These are phyloP conservation scores for Xylaria sp. DNA, from an alignment of 2,329 filamentous ascomycete genomes.

Conservation along the genomic window DNA sequence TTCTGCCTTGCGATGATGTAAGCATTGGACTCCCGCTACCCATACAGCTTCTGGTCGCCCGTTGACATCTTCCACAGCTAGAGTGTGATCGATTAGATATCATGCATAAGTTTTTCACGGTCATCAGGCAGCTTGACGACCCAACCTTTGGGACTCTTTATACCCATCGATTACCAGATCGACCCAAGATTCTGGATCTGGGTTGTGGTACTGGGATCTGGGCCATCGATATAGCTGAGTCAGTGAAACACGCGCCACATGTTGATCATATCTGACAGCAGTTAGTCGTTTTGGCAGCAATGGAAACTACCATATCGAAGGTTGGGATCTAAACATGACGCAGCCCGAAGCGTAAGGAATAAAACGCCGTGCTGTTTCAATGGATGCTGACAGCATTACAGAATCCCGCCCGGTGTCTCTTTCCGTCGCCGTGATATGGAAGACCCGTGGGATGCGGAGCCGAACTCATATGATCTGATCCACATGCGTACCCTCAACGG, in stretches of 20 bases:
- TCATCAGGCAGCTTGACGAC: slow-evolving; percentile 48
- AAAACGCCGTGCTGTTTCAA: background rate
- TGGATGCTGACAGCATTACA: slow-evolving; percentile 33
- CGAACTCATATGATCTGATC: slow-evolving; percentile 69
- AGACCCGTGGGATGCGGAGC: slow-evolving; percentile 56
- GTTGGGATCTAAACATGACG: slow-evolving; percentile 36
- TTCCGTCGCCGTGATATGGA: slow-evolving; percentile 75
- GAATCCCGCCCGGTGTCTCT: slow-evolving; percentile 63
- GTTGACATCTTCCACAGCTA: slow-evolving; percentile 38
- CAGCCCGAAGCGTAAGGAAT: slow-evolving; percentile 34
- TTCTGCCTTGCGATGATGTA: slow-evolving; percentile 74
- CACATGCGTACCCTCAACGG: slow-evolving; percentile 76
- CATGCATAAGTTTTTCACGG: slow-evolving; percentile 70
- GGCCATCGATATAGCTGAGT: slow-evolving; percentile 81
- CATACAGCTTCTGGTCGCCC: background rate
- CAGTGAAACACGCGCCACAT: slow-evolving; percentile 32
- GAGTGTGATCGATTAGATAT: slow-evolving; percentile 78
- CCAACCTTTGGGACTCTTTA: slow-evolving; percentile 24
- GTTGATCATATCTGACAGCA: slow-evolving; percentile 8
- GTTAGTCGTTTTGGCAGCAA: slow-evolving; percentile 22
- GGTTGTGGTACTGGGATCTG: slow-evolving; percentile 90
- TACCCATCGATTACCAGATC: slow-evolving; percentile 34
- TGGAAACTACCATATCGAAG: slow-evolving; percentile 29
- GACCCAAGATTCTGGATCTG: slow-evolving; percentile 54
- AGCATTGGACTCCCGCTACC: slow-evolving; percentile 21